Base-by-base conservation (phyloP, 2,329 filamentous ascomycete species). In the Dryadomyces quercus-mongolicae region DNA sequence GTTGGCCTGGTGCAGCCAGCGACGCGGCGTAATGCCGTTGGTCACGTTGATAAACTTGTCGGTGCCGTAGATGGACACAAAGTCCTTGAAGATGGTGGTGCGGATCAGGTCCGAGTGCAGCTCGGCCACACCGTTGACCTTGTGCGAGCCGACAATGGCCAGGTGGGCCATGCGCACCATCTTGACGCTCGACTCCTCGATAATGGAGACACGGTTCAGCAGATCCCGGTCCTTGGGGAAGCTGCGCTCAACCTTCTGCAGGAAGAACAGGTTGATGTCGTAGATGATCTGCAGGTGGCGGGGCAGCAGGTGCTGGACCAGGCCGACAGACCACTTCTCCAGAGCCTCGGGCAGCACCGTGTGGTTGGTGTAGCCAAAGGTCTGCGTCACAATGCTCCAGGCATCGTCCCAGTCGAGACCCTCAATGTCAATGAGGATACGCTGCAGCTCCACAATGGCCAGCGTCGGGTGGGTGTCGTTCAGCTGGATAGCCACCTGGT, bases 31-130 rank as follows among this genome's bases (percentile, higher is more conserved):
- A 67, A 98, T 94, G 56, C 93, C 93, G 68, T 98, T 98, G 60
- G 93, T 98, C 60, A 98, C 92, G 63, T 98, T 98, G 55, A 88
- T 95, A 71, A 98, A 98, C 70, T 96, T 96, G 77, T 98, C 93
- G 0, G 86, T 85, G 2, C 93, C 93, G 63, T 93, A 98, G 60
- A 98, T 88, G 62, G 82, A 80, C 56, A 98, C 92, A 70, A 98
- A 98, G 69, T 98, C 93, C 70, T 93, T 96, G 82, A 98, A 97
- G 62, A 98, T 95, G n/a, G 93, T 98, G 0, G 91, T 94, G 75
- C 93, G 93, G 75, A 98, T 95, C 56, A 98, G 77, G 66, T 98
- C 93, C 0, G 93, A 98, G 72, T 98, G 93, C 60, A 98, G 74
- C 72, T 98, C 93, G 38, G 93, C 93, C 40, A 98, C 93, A 68